Base-by-base conservation (phyloP, 2,329 filamentous ascomycete species). In the Achaetomium macrosporum region DNA sequence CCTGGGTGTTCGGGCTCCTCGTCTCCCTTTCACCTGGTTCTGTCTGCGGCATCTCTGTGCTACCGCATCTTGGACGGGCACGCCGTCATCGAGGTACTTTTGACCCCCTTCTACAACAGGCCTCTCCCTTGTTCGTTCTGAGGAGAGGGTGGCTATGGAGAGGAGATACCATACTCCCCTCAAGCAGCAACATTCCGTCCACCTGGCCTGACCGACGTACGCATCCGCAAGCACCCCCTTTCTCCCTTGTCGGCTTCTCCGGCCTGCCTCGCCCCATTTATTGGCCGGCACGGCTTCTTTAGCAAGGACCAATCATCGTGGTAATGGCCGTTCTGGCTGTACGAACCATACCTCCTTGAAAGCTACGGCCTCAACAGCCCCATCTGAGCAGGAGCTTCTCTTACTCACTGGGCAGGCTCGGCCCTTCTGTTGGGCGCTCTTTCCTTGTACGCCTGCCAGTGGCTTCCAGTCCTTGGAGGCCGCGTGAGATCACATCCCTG, bases 261-360 rank as follows among this genome's bases (percentile, higher is more conserved):
- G 57, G 54, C 58, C 61, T 53, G 60, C 61, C 60, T 61, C 57
- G 61, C 57, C 46, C 55, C 63, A 51, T 70, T 68, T 67, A 72
- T 75, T 75, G 72, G 74, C 25, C 69, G 66, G 64, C n/a, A 63
- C 61, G 61, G 54, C 57, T 59, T 57, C 25, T 60, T 65, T 56
- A 57, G 56, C 56, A 63, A 58, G 63, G 59, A 59, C 73, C 73
- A 75, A 76, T 76, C 72, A 76, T 75, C 71, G 75, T 70, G 67
- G 71, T 66, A 59, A 69, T 67, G 67, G 62, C 62, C 68, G 61
- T 61, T 56, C 61, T 62, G 63, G 66, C 66, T 66, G 72, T 66
- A 64, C 67, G 65, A 71, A 67, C 67, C 67, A 73, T 69, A 64
- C 66, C 69, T 64, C 64, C 66, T 66, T 68, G 64, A 69, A 66